Percentiles rank a stretch among this genome's conserved stretches.
These are phyloP conservation scores for Raddia distichophylla DNA, from an alignment of 176 grass and related monocot species.

Conservation along the genomic window DNA sequence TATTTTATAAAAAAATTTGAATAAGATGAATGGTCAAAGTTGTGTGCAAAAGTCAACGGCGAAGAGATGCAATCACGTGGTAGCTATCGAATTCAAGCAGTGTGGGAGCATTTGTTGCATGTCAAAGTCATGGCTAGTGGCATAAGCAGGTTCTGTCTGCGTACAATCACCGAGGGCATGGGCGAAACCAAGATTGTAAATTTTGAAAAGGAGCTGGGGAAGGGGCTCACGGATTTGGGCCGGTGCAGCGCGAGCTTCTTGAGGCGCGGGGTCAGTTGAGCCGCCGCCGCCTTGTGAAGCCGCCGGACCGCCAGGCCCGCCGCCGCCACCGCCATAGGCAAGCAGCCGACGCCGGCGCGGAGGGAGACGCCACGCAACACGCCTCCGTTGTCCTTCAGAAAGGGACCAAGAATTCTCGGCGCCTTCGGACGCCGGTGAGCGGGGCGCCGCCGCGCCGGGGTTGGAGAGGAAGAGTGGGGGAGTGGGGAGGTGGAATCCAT, in stretches of 20 bases:
- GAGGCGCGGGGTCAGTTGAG: conserved; percentile 51
- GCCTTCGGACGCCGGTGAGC: too few relatives aligned
- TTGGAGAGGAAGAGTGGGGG: too few relatives aligned
- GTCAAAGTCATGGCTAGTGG: neutral
- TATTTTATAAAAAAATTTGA: too few relatives aligned
- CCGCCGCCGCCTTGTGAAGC: conserved; percentile 39
- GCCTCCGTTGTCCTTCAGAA: too few relatives aligned
- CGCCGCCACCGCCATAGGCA: neutral
- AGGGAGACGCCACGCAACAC: too few relatives aligned
- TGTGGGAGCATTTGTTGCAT: neutral
- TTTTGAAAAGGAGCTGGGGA: neutral
- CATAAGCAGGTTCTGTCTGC: neutral
- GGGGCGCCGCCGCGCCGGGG: too few relatives aligned
- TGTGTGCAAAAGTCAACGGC: too few relatives aligned
- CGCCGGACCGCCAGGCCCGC: conserved; percentile 48
- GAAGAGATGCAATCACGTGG: neutral
- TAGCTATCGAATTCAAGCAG: neutral
- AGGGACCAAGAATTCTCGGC: too few relatives aligned
- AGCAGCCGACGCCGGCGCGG: neutral
- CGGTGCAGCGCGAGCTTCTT: conserved; percentile 63
- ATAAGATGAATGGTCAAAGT: too few relatives aligned
- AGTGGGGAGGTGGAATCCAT: too few relatives aligned
- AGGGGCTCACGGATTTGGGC: conserved; percentile 61
- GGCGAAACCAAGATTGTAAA: neutral
- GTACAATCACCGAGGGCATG: neutral